A percentile compares a stretch with the other conserved stretches of the same genome.
phyloP scores from a whole-genome alignment of 1,139 yeast species.

The Nadsonia starkeyi-henricii region DNA sequence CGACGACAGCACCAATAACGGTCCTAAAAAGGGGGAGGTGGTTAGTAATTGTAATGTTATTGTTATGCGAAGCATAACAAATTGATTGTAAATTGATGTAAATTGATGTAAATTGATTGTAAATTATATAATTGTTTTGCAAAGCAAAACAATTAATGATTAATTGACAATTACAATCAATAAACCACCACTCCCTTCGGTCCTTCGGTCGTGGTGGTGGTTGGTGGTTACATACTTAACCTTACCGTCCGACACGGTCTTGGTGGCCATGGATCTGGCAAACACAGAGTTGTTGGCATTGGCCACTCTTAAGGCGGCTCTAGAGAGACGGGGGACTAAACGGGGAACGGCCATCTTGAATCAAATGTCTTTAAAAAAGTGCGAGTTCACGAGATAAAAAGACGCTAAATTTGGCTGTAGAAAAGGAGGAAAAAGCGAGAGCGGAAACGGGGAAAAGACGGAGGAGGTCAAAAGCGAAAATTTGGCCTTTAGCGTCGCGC shows the following conservation, averaged over 20 bases:
- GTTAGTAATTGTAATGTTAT: not conserved
- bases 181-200: too few relatives aligned
- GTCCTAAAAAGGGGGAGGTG: constrained; percentile 44
- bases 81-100: too few relatives aligned
- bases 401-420: not conserved
- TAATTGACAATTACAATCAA: too few relatives aligned
- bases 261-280: constrained; percentile 73
- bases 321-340: constrained; percentile 79
- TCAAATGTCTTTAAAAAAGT: not conserved
- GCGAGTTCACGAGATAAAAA: not conserved
- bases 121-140: too few relatives aligned
- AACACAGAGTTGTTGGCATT: constrained; percentile 58
- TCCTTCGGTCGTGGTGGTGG: too few relatives aligned
- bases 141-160: too few relatives aligned
- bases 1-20: constrained; percentile 98
- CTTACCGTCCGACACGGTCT: constrained; percentile 74
- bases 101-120: too few relatives aligned
- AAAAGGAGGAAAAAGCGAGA: not conserved
- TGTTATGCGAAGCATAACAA: not conserved
- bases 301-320: constrained; percentile 83
- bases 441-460: not conserved
- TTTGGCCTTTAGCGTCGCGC: not conserved
- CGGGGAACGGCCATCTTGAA: constrained; percentile 48
- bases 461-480: not conserved
- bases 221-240: constrained; percentile 63